A percentile compares a stretch with the other conserved stretches of the same genome.
phyloP scores from a whole-genome alignment of 208 protist genomes.

The Wallacemonas sp. region DNA sequence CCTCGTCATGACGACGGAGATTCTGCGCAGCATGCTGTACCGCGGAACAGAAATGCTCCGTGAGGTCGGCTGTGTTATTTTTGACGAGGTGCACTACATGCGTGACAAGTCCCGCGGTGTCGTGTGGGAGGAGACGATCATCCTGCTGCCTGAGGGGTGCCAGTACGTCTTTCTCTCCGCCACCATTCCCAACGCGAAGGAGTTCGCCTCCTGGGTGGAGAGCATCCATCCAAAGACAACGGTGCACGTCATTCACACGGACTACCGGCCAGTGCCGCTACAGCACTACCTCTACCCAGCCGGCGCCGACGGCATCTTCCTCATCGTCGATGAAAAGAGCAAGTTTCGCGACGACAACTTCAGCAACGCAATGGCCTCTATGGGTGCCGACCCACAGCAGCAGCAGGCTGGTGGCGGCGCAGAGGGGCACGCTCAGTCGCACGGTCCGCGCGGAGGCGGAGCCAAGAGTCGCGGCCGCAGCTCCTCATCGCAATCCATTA shows the following conservation, averaged over 20 bases:
- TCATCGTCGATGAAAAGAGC: slow-evolving; percentile 96
- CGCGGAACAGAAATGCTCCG: slow-evolving; percentile 98
- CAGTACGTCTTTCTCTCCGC: slow-evolving; percentile 99
- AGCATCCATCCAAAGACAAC: slow-evolving; percentile 96
- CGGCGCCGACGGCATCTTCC: slow-evolving; percentile 96
- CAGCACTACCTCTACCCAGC: slow-evolving; percentile 99
- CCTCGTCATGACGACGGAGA: slow-evolving; percentile 99
- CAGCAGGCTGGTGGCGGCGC: slow-evolving; percentile 25
- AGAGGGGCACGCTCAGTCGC: slow-evolving; percentile 15
- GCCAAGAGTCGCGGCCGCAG: slow-evolving; percentile 27
- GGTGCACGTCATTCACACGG: slow-evolving; percentile 99
- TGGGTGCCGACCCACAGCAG: slow-evolving; percentile 48
- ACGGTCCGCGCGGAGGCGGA: not conserved
- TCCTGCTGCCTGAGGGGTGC: slow-evolving; percentile 97
- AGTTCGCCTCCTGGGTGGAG: slow-evolving; percentile 99
- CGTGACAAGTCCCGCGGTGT: slow-evolving; percentile 99
- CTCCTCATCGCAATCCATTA: slow-evolving; percentile 61
- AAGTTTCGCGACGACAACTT: slow-evolving; percentile 97
- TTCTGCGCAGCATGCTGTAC: slow-evolving; percentile 99
- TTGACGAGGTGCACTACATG: slow-evolving; percentile 99
- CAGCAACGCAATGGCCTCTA: slow-evolving; percentile 91
- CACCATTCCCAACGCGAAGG: slow-evolving; percentile 99
- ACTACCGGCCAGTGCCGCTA: slow-evolving; percentile 99
- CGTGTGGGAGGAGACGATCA: slow-evolving; percentile 99
- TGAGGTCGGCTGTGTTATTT: slow-evolving; percentile 99